A percentile compares a stretch with the other conserved stretches of the same genome.
Evolutionary conservation across 164 flowering plant species (phyloP).

Genomic region (Litsea cubeba): DNA sequence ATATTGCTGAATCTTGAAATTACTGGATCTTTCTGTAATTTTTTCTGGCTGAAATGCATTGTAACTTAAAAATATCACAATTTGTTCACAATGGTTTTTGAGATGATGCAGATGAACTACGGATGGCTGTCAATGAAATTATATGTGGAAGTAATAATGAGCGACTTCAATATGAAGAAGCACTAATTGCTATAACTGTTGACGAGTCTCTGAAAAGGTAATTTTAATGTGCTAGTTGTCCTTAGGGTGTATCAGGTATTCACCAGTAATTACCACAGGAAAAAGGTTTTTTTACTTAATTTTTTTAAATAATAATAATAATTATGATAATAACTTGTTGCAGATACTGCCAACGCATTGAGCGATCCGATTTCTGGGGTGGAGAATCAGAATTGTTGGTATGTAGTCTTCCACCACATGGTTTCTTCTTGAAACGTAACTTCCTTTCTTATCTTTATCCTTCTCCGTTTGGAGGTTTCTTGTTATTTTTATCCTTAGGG

Average conservation of each 20-base stretch:
- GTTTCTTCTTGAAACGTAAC: too few species aligned
- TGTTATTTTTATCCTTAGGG: too few species aligned
- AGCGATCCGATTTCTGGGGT: constrained; percentile 83
- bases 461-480: too few species aligned
- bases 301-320: too few species aligned
- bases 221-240: constrained; percentile 1
- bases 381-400: constrained; percentile 93
- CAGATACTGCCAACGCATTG: constrained; percentile 89
- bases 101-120: constrained; percentile 59
- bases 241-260: background rate
- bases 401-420: background rate
- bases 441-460: too few species aligned
- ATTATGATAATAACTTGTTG: constrained; percentile 2
- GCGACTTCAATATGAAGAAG: constrained; percentile 64
- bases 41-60: background rate
- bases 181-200: constrained; percentile 82
- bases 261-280: background rate
- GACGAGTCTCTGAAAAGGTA: constrained; percentile 81
- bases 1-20: background rate
- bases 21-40: background rate
- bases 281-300: background rate
- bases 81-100: background rate
- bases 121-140: constrained; percentile 89
- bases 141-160: constrained; percentile 69
- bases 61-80: too few species aligned